Percentiles rank a stretch among this genome's conserved stretches.
phyloP scores from a whole-genome alignment of 2,329 filamentous ascomycete genomes.

The Hypoxylon sp. region DNA sequence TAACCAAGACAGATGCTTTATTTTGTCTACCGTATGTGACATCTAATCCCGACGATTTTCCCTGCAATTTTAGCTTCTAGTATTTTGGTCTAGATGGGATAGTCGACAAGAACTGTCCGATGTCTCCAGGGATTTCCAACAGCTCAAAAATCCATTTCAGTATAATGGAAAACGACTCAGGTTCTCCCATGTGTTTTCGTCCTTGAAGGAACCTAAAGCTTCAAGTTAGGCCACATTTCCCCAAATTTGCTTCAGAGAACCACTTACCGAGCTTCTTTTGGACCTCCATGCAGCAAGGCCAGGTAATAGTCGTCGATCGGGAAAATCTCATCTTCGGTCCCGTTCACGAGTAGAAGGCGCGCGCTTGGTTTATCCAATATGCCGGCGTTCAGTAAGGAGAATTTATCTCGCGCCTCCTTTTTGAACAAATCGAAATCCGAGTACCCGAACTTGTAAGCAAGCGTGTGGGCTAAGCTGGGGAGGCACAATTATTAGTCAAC shows the following conservation, averaged over 20 bases:
- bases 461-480: constrained; percentile 41
- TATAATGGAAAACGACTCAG: constrained; percentile 46
- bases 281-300: constrained; percentile 59
- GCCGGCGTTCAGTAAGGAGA: constrained; percentile 63
- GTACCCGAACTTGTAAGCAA: constrained; percentile 44
- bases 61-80: too few species aligned
- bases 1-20: too few species aligned
- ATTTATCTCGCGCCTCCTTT: constrained; percentile 51
- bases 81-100: constrained; percentile 42
- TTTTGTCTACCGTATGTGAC: too few species aligned
- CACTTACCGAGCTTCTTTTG: constrained; percentile 57
- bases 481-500: constrained; percentile 7
- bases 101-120: constrained; percentile 38
- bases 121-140: constrained; percentile 44
- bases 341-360: constrained; percentile 62
- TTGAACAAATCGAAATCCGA: constrained; percentile 45
- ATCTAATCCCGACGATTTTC: too few species aligned
- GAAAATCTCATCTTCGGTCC: constrained; percentile 68
- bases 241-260: too few species aligned
- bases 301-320: constrained; percentile 68
- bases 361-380: constrained; percentile 61
- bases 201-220: constrained; percentile 42
- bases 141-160: constrained; percentile 47
- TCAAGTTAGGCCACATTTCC: not conserved
- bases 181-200: constrained; percentile 50